Base-by-base conservation (phyloP, 306 rosid genomes). In the Vigna unguiculata region DNA sequence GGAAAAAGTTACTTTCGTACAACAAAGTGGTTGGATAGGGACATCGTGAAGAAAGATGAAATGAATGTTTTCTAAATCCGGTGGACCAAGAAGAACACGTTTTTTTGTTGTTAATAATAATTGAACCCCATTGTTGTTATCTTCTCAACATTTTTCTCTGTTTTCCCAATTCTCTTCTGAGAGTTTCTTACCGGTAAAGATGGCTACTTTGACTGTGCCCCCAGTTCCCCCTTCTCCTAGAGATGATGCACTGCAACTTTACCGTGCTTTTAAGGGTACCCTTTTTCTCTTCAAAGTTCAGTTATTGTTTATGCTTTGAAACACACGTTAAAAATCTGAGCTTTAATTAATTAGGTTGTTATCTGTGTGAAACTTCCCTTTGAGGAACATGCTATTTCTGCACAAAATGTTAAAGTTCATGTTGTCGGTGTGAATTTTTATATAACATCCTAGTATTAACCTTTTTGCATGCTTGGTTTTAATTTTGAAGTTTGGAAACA, bases 241-340 rank as follows among this genome's bases (percentile, higher is more conserved):
- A 22, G 96, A 93, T 57, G 96, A 90, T 69, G 97, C 93, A 59
- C 38, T 52, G 13, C 85, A 86, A 7, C 97, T 91, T 22, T 78
- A 91, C 87, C 93, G 90, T 69, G 98, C 98, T 71, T 93, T 93
- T 59, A 90, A 88, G 76, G 96, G 97, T 90, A 79, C 48, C 24
- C 48, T 59, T 25, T 22, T 59, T 20, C 47, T 2, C 40, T 11
- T 30, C 21, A 36, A 28, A 32, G 3, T 34, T 64, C 47, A 45
- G 3, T 34, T 64, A 36, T 80, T 20, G 5, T 11, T 65, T 12
- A 13, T 67, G 43, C 13, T 41, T 4, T 10, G 22, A 65, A 45
- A 19, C 19, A 4, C 58, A 20, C 15, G 9, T 46, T 57, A 45
- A 0, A 47, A 47, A 1, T 34, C 17, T 2, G 14, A 45, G 11